Base-by-base conservation (phyloP, 106 monocot genomes). In the Iris macrosiphon region DNA sequence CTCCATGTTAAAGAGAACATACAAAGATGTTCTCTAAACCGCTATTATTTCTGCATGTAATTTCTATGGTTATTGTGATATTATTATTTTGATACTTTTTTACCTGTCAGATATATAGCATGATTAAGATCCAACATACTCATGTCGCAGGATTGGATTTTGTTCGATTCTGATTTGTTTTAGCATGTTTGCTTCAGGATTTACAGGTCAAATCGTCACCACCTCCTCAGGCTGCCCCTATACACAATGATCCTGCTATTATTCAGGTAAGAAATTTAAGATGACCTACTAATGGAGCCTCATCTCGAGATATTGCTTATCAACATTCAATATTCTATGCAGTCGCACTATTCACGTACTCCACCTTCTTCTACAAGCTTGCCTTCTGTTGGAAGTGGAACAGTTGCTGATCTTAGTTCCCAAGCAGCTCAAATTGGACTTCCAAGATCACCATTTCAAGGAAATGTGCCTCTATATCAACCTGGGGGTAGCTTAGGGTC, bases 181-280 rank as follows among this genome's bases (percentile, higher is more conserved):
- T 73, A 38, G 15, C 5, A 3, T 8, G 21, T 19, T 71, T 43
- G 7, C 67, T 83, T 19, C 71, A 89, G 89, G 89, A 89, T 69
- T 63, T 89, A 59, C 89, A 89, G 61, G 89, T 89, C 6, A 89
- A 89, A 43, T 66, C 80, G 7, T 76, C 89, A 26, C 80, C 77
- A 63, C 74, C 89, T 71, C 63, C 41, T 56, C 88, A 79, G 40
- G 56, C 59, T 53, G 62, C 71, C 51, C 68, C 58, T 16, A 66
- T 73, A 24, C 73, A 79, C 66, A 80, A 64, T 63, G 85, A 85
- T 52, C 85, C 85, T 63, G 85, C 85, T 39, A 85, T 85, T 27
- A 85, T 85, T 49, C 85, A 85, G 76, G 85, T 79, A 63, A n/a
- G n/a, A n/a, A n/a, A 72, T 25, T 0, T 12, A 40, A 14, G 17